Conservation (phyloP, 202 grass and related monocot species). For the Tripidium arundinaceum region DNA sequence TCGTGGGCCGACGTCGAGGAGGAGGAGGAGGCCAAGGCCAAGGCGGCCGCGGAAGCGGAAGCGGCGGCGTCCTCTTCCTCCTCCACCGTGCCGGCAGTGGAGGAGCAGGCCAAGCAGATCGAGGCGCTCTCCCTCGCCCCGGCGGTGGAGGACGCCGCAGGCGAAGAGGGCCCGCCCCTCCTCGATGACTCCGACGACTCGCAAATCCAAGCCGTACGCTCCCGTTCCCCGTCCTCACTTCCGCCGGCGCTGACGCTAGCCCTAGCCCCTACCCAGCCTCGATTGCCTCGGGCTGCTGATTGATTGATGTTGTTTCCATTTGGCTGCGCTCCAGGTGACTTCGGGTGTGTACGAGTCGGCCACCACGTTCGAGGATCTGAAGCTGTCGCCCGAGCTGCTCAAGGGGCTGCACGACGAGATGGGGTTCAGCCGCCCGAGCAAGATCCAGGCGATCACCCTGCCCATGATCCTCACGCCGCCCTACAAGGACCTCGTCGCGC, state of each 20-base stretch:
- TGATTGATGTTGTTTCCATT: not conserved
- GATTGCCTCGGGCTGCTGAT: not conserved
- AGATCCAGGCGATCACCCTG: constrained; percentile 91
- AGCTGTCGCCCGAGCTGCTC: constrained; percentile 70
- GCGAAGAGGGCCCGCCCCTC: constrained; percentile 32
- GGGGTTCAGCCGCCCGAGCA: constrained; percentile 86
- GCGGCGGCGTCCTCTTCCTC: constrained; percentile 7
- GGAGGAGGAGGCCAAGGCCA: constrained; percentile 62
- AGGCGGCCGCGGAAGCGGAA: not conserved
- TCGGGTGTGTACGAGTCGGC: constrained; percentile 84
- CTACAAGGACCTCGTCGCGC: constrained; percentile 86
- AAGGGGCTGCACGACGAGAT: constrained; percentile 86
- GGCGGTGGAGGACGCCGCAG: constrained; percentile 27
- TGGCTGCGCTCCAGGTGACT: constrained; percentile 47
- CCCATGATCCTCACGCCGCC: constrained; percentile 95
- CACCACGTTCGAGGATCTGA: constrained; percentile 76
- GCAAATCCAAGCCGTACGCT: constrained; percentile 82
- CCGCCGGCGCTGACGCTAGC: not conserved
- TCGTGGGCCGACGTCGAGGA: constrained; percentile 81
- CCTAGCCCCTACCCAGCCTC: not conserved
- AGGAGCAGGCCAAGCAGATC: constrained; percentile 63
- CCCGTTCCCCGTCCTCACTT: not conserved
- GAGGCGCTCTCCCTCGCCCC: constrained; percentile 67
- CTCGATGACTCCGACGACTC: constrained; percentile 83
- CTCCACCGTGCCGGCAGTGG: not conserved